Base-by-base conservation (phyloP, 805 yeast genomes). In the Saccharomycodes ludwigii region DNA sequence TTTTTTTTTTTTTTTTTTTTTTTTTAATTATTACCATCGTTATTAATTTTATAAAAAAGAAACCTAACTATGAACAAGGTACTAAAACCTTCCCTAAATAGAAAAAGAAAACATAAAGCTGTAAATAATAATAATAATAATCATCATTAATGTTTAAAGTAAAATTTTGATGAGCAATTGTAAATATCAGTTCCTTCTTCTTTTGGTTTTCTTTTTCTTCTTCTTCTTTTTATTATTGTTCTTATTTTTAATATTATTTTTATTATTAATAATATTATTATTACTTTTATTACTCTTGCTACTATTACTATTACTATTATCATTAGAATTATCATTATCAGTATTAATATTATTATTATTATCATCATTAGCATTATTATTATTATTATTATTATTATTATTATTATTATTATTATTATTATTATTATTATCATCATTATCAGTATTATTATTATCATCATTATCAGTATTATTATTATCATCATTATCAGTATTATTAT, bases 361-460 rank as follows among this genome's bases (percentile, higher is more conserved):
- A n/a, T 9, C 18, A 11, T 21, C 27, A 17, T 12, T 38, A 27
- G 18, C 26, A 16, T 8, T 20, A 17, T 10, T 4, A 21, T 15
- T 6, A 28, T 35, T 37, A 32, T 30, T 38, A 11, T 32, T 30
- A 27, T 33, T 37, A 32, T 35, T 41, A 35, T 39, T 43, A 31
- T 34, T 44, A 25, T 33, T 44, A 29, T 32, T 34, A 28, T 34
- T 44, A 34, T 38, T 44, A 33, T 33, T 38, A 23, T 34, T 35
- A 21, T 27, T 35, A 24, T 35, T 38, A 27, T 21, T 32, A 18
- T 34, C 30, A 20, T 32, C 25, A 14, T 22, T n/a, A n/a, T n/a
- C n/a, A n/a, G n/a, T n/a, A n/a, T n/a, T n/a, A n/a, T n/a, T n/a
- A n/a, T n/a, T n/a, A n/a, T n/a, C n/a, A n/a, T n/a, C n/a, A n/a